These are phyloP conservation scores for Blastocystis sp. DNA, from an alignment of 352 stramenopile genomes.

Conservation along the genomic window DNA sequence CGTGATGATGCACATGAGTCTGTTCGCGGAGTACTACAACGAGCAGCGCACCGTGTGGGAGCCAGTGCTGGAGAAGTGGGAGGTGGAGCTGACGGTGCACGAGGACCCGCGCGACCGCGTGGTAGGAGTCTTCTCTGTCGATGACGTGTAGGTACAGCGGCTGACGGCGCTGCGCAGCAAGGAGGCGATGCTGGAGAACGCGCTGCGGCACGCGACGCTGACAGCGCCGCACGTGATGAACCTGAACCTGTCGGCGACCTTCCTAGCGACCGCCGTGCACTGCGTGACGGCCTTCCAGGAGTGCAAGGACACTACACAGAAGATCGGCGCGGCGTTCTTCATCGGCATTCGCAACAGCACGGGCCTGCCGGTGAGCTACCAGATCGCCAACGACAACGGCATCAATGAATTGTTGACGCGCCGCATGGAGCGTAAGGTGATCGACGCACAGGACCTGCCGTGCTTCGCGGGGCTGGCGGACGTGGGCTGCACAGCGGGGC, in stretches of 20 bases:
- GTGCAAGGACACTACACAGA: constrained; percentile 37
- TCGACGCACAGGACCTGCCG: not conserved
- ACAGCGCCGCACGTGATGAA: constrained; percentile 17
- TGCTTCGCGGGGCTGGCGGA: constrained; percentile 35
- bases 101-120: constrained; percentile 46
- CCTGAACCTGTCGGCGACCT: constrained; percentile 42
- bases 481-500: not conserved
- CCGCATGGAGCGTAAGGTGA: not conserved
- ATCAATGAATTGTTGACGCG: not conserved
- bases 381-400: constrained; percentile 42
- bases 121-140: not conserved
- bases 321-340: constrained; percentile 47
- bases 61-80: constrained; percentile 58
- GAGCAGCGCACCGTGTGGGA: constrained; percentile 43
- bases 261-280: constrained; percentile 3
- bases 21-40: constrained; percentile 67
- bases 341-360: constrained; percentile 58
- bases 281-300: constrained; percentile 22
- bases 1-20: not conserved
- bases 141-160: constrained; percentile 21
- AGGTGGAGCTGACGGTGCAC: not conserved
- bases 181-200: not conserved
- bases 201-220: not conserved
- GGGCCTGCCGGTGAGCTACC: not conserved
- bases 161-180: constrained; percentile 5